Evolutionary conservation across 768 basidiomycete genomes (phyloP).

Genomic region (Lactifluus echinatus): DNA sequence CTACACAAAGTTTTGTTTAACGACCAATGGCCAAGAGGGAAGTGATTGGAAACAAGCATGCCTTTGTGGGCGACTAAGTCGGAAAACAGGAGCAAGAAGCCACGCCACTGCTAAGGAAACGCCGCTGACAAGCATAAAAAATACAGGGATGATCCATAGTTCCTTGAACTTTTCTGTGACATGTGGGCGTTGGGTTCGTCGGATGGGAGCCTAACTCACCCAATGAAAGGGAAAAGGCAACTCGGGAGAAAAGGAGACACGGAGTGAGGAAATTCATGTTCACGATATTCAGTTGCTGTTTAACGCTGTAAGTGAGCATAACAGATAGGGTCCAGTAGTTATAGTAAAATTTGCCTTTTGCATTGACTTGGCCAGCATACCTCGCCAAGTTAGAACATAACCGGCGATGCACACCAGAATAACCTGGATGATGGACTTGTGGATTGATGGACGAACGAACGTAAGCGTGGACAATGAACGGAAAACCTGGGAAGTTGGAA

Average conservation of each 20-base stretch:
- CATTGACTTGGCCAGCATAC: slow-evolving; percentile 81
- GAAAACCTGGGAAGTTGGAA: not conserved
- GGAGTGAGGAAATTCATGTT: slow-evolving; percentile 89
- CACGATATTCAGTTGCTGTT: slow-evolving; percentile 65
- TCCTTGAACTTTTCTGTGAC: too few relatives aligned
- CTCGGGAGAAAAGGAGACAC: slow-evolving; percentile 85
- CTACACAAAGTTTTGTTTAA: slow-evolving; percentile 30
- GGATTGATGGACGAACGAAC: too few relatives aligned
- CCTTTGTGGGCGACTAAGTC: slow-evolving; percentile 72
- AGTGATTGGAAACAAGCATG: slow-evolving; percentile 34
- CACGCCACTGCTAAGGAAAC: slow-evolving; percentile 66
- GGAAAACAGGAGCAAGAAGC: slow-evolving; percentile 49
- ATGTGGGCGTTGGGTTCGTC: too few relatives aligned
- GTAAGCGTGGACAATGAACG: not conserved
- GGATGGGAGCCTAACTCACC: slow-evolving; percentile 72
- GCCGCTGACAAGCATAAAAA: slow-evolving; percentile 69
- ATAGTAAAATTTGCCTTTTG: slow-evolving; percentile 72
- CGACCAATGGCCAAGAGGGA: too few relatives aligned
- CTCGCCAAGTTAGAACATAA: slow-evolving; percentile 66
- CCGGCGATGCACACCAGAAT: slow-evolving; percentile 80
- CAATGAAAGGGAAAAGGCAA: slow-evolving; percentile 78
- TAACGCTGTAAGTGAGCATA: not conserved
- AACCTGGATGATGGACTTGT: slow-evolving; percentile 90
- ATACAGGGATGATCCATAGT: slow-evolving; percentile 78
- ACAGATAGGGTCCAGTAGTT: not conserved